Evolutionary conservation across 208 protist genomes (phyloP).

Genomic region (Leishmania guyanensis): DNA sequence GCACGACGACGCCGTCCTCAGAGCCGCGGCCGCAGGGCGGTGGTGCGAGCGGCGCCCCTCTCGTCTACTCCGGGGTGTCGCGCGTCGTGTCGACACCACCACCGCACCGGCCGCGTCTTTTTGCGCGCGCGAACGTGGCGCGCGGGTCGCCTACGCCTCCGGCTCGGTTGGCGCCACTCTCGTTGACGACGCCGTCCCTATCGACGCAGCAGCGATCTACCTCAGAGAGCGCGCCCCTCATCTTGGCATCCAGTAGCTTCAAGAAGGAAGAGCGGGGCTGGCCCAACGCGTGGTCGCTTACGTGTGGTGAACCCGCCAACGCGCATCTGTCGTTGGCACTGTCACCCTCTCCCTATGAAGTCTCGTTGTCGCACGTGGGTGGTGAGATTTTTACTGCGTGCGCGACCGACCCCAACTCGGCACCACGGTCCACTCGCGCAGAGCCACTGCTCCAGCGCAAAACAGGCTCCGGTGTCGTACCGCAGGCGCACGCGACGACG

Average conservation of each 20-base stretch:
- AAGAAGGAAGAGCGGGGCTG: background rate
- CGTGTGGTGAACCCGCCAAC: background rate
- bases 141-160: conserved; percentile 23
- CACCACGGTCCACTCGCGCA: background rate
- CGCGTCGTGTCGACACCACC: conserved; percentile 9
- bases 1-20: background rate
- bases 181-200: background rate
- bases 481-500: background rate
- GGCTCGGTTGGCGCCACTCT: conserved; percentile 25
- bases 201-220: background rate
- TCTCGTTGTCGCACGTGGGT: background rate
- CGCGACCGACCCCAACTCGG: background rate
- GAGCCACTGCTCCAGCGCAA: background rate
- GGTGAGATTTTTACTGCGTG: background rate
- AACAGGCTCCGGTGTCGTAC: too few species aligned
- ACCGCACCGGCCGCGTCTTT: conserved; percentile 25
- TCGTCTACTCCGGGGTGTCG: background rate
- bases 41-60: background rate
- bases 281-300: background rate
- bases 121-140: conserved; percentile 8
- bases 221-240: background rate
- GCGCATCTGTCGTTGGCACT: background rate
- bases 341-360: background rate
- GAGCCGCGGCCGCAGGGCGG: background rate
- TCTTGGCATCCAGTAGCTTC: background rate